Evolutionary conservation across 441 rosid genomes (phyloP), one percentile per base, ranked within the genome.

Genomic region (Jatropha multifida): DNA sequence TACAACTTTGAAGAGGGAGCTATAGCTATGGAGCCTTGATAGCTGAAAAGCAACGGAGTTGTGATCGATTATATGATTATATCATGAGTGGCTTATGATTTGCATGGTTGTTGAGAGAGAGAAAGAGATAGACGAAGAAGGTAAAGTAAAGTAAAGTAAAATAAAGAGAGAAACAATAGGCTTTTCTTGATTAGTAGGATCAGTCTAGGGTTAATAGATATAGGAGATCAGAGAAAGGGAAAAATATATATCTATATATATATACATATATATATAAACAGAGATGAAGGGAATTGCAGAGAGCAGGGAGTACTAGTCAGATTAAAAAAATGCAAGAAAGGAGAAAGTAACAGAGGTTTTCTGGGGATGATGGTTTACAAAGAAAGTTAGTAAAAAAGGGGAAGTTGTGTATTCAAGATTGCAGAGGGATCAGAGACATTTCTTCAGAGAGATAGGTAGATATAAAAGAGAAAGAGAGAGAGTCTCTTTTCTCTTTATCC

Each of bases 61-160:
- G 77, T 70, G 65, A 60, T 40, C 10, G 75, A 74, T 65, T 68
- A 48, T 80, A 89, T 95, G 87, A 92, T 93, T 90, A 90, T 88
- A 85, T 88, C 88, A 96, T 96, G 95, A 96, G 97, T 89, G 87
- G 82, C 81, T 85, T 80, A 92, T 92, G 97, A 96, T 96, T 88
- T 87, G 94, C 85, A 79, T 86, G 86, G 77, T 73, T 71, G 75
- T 78, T 72, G 79, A 74, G 66, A 56, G 44, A 69, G 38, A 52
- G 49, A 56, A 3, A 56, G 66, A 63, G 13, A 65, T 11, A 69
- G 46, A 49, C 10, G 15, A 23, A 12, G 26, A 20, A 8, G 32
- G 58, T 7, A 41, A 48, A 71, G 67, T 51, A 61, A 56, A 44
- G 76, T 54, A 66, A 51, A 60, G 32, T 32, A 32, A 32, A 32